phyloP scores from a whole-genome alignment of 2,329 filamentous ascomycete species.

The Cladobotryum mycophilum region DNA sequence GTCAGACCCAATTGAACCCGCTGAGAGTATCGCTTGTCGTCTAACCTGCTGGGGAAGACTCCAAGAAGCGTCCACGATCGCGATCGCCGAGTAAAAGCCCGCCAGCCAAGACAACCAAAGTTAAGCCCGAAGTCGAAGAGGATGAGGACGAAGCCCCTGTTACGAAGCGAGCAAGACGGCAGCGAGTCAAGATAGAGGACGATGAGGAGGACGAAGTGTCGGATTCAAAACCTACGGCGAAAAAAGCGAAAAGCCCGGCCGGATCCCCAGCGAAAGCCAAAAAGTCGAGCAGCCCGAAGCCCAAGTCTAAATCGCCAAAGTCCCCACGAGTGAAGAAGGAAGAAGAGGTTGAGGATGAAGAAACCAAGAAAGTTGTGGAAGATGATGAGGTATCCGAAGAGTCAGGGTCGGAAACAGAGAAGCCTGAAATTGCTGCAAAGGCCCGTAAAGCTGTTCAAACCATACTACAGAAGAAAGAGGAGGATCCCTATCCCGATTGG shows the following conservation, averaged over 20 bases:
- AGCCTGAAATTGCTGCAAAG: conserved; percentile 66
- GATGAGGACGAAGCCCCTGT: conserved; percentile 55
- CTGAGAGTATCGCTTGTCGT: background rate
- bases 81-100: conserved; percentile 5
- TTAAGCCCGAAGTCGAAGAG: conserved; percentile 35
- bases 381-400: conserved; percentile 22
- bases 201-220: conserved; percentile 44
- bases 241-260: conserved; percentile 17
- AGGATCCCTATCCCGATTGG: conserved; percentile 95
- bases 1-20: conserved; percentile 19
- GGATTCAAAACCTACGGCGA: conserved; percentile 26
- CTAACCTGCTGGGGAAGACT: conserved; percentile 23
- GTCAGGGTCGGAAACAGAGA: conserved; percentile 41
- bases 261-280: conserved; percentile 13
- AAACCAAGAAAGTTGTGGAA: conserved; percentile 13
- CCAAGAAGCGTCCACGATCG: conserved; percentile 40
- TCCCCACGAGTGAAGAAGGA: conserved; percentile 17
- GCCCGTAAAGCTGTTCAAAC: conserved; percentile 74
- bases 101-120: conserved; percentile 7
- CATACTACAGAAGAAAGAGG: conserved; percentile 59
- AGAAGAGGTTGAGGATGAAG: conserved; percentile 20
- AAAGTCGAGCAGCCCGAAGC: conserved; percentile 19
- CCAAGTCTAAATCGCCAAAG: conserved; percentile 12
- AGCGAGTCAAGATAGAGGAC: conserved; percentile 43
- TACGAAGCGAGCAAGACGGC: conserved; percentile 49